Evolutionary conservation across 129 eudicot species (phyloP).

Genomic region (Helianthus annuus): HanXRQr2.0-SUNRISE NC_035441.2:14431183-14431682

Average conservation of each 20-base stretch:
- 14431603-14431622: too few species aligned
- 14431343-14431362: constrained; percentile 99
- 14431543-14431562: neutral
- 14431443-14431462: constrained; percentile 30
- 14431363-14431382: constrained; percentile 81
- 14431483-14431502: neutral
- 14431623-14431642: neutral
- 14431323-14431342: constrained; percentile 98
- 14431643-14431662: too few species aligned
- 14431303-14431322: constrained; percentile 93
- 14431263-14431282: constrained; percentile 96
- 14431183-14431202: constrained; percentile 53
- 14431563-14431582: too few species aligned
- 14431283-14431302: constrained; percentile 75
- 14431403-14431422: constrained; percentile 97
- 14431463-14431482: neutral
- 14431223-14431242: constrained; percentile 4
- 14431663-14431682: neutral
- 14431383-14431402: constrained; percentile 95
- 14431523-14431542: neutral
- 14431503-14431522: neutral
- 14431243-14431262: constrained; percentile 47
- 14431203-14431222: constrained; percentile 7
- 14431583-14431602: too few species aligned
- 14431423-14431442: constrained; percentile 97